phyloP scores from a whole-genome alignment of 495 filamentous ascomycete species.

The Xeromyces bisporus region DNA sequence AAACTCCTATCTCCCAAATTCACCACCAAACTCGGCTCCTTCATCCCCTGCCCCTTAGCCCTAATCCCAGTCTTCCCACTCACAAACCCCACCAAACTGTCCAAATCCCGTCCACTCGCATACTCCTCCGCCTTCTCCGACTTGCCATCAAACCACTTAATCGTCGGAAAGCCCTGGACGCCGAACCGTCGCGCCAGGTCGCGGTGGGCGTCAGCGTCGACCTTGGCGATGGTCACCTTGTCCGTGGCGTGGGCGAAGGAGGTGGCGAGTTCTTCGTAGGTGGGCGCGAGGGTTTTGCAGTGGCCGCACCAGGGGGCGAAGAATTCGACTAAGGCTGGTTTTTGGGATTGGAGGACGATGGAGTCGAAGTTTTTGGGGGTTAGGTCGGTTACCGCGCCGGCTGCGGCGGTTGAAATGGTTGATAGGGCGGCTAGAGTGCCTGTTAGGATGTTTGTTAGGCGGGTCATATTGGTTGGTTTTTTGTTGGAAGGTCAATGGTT shows the following conservation, averaged over 20 bases:
- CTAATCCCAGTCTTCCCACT: conserved; percentile 76
- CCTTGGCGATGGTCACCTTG: conserved; percentile 83
- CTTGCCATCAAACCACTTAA: conserved; percentile 98
- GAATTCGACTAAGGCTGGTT: conserved; percentile 95
- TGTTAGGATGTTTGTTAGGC: conserved; percentile 29
- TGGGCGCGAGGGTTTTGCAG: conserved; percentile 91
- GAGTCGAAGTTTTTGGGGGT: conserved; percentile 79
- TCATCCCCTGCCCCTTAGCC: conserved; percentile 53
- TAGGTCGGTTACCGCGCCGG: conserved; percentile 57
- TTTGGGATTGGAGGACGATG: conserved; percentile 75
- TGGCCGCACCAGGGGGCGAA: conserved; percentile 99
- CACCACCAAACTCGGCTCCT: conserved; percentile 53
- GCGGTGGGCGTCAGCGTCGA: conserved; percentile 84
- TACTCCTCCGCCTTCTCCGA: conserved; percentile 77
- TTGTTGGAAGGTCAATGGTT: too few species aligned
- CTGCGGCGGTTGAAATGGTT: conserved; percentile 24
- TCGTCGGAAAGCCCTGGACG: conserved; percentile 84
- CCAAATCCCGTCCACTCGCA: conserved; percentile 71
- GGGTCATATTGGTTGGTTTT: conserved; percentile 25
- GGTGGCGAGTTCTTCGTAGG: conserved; percentile 83
- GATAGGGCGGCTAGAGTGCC: conserved; percentile 25
- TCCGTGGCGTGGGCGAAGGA: conserved; percentile 56
- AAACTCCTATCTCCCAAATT: conserved; percentile 70
- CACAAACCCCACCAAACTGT: conserved; percentile 67
- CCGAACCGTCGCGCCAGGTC: conserved; percentile 68